Base-by-base conservation (phyloP, 164 flowering plant genomes). In the Chimonanthus salicifolius region DNA sequence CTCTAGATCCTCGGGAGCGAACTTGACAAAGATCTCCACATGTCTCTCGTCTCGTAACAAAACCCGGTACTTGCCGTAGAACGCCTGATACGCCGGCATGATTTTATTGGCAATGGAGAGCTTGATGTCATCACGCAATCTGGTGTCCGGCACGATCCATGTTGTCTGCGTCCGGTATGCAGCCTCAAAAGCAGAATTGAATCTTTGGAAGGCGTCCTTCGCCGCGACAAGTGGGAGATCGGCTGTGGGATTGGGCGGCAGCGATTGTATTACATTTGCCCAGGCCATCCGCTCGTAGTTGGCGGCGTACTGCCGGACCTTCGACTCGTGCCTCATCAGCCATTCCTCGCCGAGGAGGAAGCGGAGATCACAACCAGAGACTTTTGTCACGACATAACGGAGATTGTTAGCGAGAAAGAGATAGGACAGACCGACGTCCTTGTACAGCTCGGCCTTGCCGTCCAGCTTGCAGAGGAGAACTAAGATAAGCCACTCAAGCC, bases 331-430 rank as follows among this genome's bases (percentile, higher is more conserved):
- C 69, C 74, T 82, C 4, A 75, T 4, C 2, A 84, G 69, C 97
- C 92, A 91, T 2, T 82, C 85, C 21, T 82, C 88, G 44, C 91
- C 90, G 47, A 91, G 85, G 3, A 89, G 47, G 70, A 66, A 78
- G 65, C 73, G 76, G 7, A 91, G 89, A 47, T 88, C 82, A 49
- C 89, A 88, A 2, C 77, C 47, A 0, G 77, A 81, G 63, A 86
- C 89, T 67, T 78, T 81, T 10, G 75, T 44, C 50, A 88, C 60
- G 4, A 88, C 80, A 82, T 86, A 85, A 58, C 83, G 79, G 33
- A 88, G 90, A 77, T 91, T 91, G 86, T 89, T 91, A 1, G 86
- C 82, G 5, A 89, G 74, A 84, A 91, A 91, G 18, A 91, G 85
- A 47, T 89, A 87, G 0, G 90, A 76, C 1, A 83, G n/a, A 0